phyloP scores from a whole-genome alignment of 2,329 filamentous ascomycete species.

The Neofusicoccum umdonicola region DNA sequence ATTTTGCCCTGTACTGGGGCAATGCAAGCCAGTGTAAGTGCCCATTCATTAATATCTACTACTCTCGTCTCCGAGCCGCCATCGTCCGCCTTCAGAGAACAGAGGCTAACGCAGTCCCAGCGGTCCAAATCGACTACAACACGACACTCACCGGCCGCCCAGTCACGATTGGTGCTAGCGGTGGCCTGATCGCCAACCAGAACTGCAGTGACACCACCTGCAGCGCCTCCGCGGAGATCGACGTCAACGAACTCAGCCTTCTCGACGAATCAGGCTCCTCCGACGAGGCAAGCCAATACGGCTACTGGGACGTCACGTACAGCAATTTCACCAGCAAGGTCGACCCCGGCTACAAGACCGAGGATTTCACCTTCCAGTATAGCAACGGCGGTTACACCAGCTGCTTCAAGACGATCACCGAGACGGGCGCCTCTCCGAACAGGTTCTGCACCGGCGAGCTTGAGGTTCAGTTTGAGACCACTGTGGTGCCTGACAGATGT shows the following conservation, averaged over 20 bases:
- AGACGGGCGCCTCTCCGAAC: neutral
- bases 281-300: neutral
- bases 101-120: neutral
- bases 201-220: neutral
- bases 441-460: constrained; percentile 1
- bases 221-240: neutral
- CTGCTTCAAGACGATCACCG: neutral
- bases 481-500: neutral
- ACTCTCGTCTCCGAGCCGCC: neutral
- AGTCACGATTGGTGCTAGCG: neutral
- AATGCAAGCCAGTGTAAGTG: neutral
- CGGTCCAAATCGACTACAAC: neutral
- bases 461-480: neutral
- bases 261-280: constrained; percentile 22
- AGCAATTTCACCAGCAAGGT: constrained; percentile 1
- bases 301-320: constrained; percentile 7
- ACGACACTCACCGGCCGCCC: neutral
- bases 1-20: neutral
- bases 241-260: neutral
- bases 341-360: neutral
- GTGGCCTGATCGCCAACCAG: neutral
- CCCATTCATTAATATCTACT: too few relatives aligned
- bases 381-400: neutral
- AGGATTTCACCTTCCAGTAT: neutral
- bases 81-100: neutral